phyloP scores from a whole-genome alignment of 352 stramenopile genomes.

The Globisporangium splendens region DNA sequence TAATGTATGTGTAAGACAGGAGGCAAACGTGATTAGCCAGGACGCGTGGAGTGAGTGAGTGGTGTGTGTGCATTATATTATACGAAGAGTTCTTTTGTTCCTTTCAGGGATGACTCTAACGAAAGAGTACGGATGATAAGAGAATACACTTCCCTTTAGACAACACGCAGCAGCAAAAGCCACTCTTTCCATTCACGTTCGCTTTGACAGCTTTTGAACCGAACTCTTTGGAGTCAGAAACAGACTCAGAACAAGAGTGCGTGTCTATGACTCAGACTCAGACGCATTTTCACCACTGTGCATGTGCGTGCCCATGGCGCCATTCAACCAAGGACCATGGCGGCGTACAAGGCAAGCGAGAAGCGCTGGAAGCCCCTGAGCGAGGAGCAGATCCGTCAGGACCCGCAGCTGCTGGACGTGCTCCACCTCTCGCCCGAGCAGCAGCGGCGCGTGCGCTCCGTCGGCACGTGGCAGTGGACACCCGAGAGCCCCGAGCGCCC shows the following conservation, averaged over 20 bases:
- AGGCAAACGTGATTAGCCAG: conserved; percentile 8
- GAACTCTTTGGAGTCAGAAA: background rate
- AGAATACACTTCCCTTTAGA: conserved; percentile 13
- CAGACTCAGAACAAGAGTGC: background rate
- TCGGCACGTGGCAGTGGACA: conserved; percentile 37
- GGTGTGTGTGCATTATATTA: conserved; percentile 15
- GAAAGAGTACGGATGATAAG: conserved; percentile 4
- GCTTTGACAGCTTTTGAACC: background rate
- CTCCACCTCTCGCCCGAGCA: conserved; percentile 27
- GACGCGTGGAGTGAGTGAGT: conserved; percentile 10
- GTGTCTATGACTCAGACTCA: conserved; percentile 9
- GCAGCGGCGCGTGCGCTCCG: conserved; percentile 21
- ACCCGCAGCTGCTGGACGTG: conserved; percentile 43
- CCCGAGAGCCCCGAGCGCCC: conserved; percentile 21
- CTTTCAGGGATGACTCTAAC: background rate
- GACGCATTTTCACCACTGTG: background rate
- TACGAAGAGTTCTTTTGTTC: conserved; percentile 11
- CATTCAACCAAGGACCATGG: conserved; percentile 8
- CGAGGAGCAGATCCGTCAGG: conserved; percentile 18
- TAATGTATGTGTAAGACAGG: background rate
- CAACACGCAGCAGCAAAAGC: conserved; percentile 1
- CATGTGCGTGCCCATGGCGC: background rate
- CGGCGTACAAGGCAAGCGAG: conserved; percentile 64
- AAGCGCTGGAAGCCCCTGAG: conserved; percentile 68
- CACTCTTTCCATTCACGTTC: background rate